Base-by-base conservation (phyloP, 371 early-diverging fungal species). In the Mortierella sp. region DNA sequence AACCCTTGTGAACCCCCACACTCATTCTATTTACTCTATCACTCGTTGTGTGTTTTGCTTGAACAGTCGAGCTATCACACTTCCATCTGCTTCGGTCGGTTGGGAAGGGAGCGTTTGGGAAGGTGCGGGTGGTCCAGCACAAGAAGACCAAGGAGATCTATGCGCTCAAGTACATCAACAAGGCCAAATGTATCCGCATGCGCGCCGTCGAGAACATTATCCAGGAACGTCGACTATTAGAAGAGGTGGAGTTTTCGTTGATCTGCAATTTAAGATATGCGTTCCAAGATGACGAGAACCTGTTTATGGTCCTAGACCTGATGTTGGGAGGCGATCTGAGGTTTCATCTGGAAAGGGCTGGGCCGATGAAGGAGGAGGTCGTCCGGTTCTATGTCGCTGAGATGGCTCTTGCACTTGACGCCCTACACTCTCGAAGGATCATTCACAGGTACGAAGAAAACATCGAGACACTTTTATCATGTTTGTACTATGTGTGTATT, bases 301-400 rank as follows among this genome's bases (percentile, higher is more conserved):
- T 93, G 76, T 93, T 89, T 73, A 94, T 95, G 91, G 89, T 96
- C 8, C 79, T 96, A n/a, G 96, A 96, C 81, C 68, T 95, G 80
- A 95, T 94, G 87, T 74, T 89, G 22, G 97, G 98, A 64, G 98
- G 98, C 8, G 98, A 98, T 84, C 81, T 98, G 47, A 89, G 95
- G 8, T 95, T 93, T 72, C 93, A 95, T 84, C 78, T 95, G 26
- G 94, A 94, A 45, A 85, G 91, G 8, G 68, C 85, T 39, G 91
- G 90, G 1, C 68, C 74, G 11, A 85, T 95, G 79, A 85, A 87
- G 45, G 96, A 97, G 70, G 92, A 93, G 10, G 91, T 92, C 16
- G 93, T 95, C 14, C 88, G 90, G 24, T 94, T 95, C 76, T 96
- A 94, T 87, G 88, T 92, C 39, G 96, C 96, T 4, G 95, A 96